phyloP scores from a whole-genome alignment of 305 asterid genomes.

The Vinca major region DNA sequence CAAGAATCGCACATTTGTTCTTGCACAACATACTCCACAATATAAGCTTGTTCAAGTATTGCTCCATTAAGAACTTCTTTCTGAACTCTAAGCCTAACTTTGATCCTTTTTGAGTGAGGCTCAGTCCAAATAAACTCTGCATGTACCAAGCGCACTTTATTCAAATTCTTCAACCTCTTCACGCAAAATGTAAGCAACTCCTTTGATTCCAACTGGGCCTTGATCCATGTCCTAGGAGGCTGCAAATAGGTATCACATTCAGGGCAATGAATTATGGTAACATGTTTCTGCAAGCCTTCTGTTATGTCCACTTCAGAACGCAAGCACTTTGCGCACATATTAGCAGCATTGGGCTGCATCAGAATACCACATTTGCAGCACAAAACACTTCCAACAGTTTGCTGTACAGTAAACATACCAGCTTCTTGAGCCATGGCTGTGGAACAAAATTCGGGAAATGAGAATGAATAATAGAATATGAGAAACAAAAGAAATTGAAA shows the following conservation, averaged over 20 bases:
- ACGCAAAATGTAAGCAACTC: constrained; percentile 27
- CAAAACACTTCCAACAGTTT: constrained; percentile 21
- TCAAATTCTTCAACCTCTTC: constrained; percentile 22
- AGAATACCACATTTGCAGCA: constrained; percentile 30
- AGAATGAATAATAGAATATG: background rate
- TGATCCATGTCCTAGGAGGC: constrained; percentile 31
- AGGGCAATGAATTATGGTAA: constrained; percentile 23
- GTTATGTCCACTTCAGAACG: constrained; percentile 26
- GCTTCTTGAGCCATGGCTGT: constrained; percentile 20
- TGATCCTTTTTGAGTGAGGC: constrained; percentile 45
- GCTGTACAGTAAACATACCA: constrained; percentile 22
- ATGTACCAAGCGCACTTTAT: constrained; percentile 18
- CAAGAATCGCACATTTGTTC: constrained; percentile 71
- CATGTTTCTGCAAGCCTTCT: constrained; percentile 26
- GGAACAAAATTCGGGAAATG: background rate
- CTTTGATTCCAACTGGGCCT: constrained; percentile 27
- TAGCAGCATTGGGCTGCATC: constrained; percentile 27
- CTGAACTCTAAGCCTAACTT: constrained; percentile 48
- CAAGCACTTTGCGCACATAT: constrained; percentile 25
- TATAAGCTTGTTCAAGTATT: constrained; percentile 47
- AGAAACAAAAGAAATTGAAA: background rate
- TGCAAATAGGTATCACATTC: constrained; percentile 25
- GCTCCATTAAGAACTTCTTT: constrained; percentile 57
- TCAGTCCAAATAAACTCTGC: constrained; percentile 47
- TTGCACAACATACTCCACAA: constrained; percentile 50